Base-by-base conservation (phyloP, 179 eudicot species). In the Sideroxylon spinosum region DNA sequence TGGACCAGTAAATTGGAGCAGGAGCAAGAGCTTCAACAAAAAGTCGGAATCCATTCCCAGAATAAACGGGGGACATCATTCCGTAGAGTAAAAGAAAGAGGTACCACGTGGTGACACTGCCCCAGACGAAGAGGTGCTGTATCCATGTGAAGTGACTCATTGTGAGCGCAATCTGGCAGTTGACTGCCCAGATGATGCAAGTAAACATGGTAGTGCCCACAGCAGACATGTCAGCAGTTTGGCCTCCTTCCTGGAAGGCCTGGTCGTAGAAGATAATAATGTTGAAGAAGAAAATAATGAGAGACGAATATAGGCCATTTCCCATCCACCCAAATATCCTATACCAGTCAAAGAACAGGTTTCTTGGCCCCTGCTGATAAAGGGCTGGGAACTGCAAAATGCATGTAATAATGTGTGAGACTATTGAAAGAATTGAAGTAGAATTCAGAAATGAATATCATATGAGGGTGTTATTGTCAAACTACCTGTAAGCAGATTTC, bases 131-230 rank as follows among this genome's bases (percentile, higher is more conserved):
- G 50, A 89, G 25, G 78, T 94, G 99, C 74, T 96, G 99, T 70
- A 96, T 92, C 96, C 96, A 94, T 2, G 99, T 96, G 91, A 94
- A 96, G 89, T 96, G 98, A 82, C 93, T 88, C 98, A 92, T 94
- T 0, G 91, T 91, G 72, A 96, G 88, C 19, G 95, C 94, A 13
- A 96, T 94, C 82, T 96, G 99, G 86, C 86, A 88, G 78, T 96
- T 96, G 56, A 96, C 98, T 0, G 89, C 89, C 97, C 98, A 96
- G 59, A 96, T 90, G 19, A 94, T 84, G 80, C 93, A 86, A 0
- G 98, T 92, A 89, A 96, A 96, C 97, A 96, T 96, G 67, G 91
- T 81, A 20, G 99, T 91, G 49, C 99, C 99, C 19, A 92, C 77
- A 1, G 90, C 89, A 1, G 91, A 79, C 97, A 94, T 89, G 88